These are phyloP conservation scores for Ilyonectria destructans DNA, from an alignment of 2,329 filamentous ascomycete species.

Conservation along the genomic window DNA sequence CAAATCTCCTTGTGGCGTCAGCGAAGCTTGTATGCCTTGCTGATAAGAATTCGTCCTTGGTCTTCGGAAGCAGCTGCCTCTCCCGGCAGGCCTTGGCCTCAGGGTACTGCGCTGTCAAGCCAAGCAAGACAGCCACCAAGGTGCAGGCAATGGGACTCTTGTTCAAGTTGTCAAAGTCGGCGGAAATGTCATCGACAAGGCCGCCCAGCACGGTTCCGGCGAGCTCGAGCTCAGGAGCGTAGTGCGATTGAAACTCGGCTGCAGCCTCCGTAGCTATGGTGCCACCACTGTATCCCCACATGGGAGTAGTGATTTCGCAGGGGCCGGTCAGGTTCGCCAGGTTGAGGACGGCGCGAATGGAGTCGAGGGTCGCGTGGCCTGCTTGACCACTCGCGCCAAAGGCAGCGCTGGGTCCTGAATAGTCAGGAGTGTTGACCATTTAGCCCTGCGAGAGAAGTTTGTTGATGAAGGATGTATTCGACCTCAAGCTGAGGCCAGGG, in stretches of 20 bases:
- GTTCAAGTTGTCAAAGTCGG: too few relatives aligned
- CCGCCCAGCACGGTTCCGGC: conserved; percentile 37
- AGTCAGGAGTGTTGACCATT: conserved; percentile 57
- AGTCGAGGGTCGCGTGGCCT: conserved; percentile 61
- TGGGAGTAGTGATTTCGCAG: neutral
- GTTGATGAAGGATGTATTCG: conserved; percentile 26
- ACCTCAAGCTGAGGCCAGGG: conserved; percentile 29
- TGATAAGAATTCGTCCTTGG: conserved; percentile 37
- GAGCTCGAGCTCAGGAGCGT: conserved; percentile 36
- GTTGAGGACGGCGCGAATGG: conserved; percentile 56
- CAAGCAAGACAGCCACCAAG: conserved; percentile 36
- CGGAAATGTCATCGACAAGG: too few relatives aligned
- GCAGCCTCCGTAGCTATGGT: conserved; percentile 38
- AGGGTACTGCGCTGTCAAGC: conserved; percentile 38
- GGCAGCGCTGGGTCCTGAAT: conserved; percentile 59
- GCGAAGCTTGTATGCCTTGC: conserved; percentile 4
- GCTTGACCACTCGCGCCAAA: conserved; percentile 59
- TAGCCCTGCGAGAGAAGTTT: conserved; percentile 34
- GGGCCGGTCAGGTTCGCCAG: conserved; percentile 1
- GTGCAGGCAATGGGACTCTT: conserved; percentile 34
- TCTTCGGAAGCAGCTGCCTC: conserved; percentile 18
- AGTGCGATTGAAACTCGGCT: conserved; percentile 36
- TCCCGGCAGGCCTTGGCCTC: conserved; percentile 35
- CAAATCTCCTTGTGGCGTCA: conserved; percentile 40
- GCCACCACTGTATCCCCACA: conserved; percentile 47